A percentile compares a stretch with the other conserved stretches of the same genome.
phyloP scores from a whole-genome alignment of 345 rosid genomes.

The Hevea brasiliensis region DNA sequence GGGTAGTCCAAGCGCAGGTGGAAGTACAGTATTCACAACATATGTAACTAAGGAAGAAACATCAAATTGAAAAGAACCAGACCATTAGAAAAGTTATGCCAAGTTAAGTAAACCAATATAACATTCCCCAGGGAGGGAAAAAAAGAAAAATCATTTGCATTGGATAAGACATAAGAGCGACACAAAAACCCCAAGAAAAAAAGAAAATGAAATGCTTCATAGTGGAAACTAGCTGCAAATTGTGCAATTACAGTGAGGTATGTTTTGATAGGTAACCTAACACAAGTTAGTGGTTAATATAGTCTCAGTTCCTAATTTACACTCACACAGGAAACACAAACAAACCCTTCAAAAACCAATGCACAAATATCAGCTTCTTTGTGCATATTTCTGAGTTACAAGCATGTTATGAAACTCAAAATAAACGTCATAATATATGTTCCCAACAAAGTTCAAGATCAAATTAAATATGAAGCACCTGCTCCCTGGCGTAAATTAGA shows the following conservation, averaged over 20 bases:
- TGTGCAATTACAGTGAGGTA: neutral
- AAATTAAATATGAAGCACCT: constrained; percentile 36
- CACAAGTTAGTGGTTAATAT: neutral
- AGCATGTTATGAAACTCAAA: neutral
- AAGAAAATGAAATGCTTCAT: neutral
- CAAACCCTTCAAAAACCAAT: neutral
- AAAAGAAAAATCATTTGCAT: neutral
- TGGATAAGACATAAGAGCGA: too few species aligned
- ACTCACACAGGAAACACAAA: neutral
- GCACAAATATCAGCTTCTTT: neutral
- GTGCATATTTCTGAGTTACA: neutral
- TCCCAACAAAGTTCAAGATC: neutral
- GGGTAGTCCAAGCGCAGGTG: constrained; percentile 55
- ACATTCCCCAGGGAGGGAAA: too few species aligned
- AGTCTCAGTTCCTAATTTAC: neutral
- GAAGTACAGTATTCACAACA: constrained; percentile 45
- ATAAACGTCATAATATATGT: neutral
- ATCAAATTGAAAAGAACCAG: constrained; percentile 14
- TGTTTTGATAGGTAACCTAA: too few species aligned
- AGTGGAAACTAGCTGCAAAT: neutral
- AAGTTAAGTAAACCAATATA: too few species aligned
- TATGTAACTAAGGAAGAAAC: constrained; percentile 46
- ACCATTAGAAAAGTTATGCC: constrained; percentile 3
- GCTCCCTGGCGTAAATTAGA: constrained; percentile 69
- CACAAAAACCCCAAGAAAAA: neutral